Evolutionary conservation across 176 grass and related monocot genomes (phyloP), one percentile per base, ranked within the genome.

Genomic region (Avena insularis): DNA sequence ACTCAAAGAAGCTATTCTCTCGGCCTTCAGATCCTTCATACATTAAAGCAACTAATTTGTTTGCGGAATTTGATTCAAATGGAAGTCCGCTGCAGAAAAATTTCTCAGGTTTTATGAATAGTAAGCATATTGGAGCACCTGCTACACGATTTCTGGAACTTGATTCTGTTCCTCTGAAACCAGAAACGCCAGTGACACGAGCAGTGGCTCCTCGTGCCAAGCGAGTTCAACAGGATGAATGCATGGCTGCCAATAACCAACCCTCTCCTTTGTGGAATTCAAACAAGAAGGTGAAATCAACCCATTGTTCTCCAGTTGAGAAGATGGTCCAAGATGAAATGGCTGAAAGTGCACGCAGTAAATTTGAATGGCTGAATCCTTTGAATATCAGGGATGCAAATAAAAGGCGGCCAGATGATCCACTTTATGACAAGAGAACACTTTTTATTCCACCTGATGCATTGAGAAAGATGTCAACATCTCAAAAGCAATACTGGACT

Each of bases 401-500:
- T 90, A 59, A 87, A 90, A 96, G 89, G 72, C 61, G 82, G 15
- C 90, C 89, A 51, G 80, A 67, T 12, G 93, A 98, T 75, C 90
- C 90, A 78, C 89, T 94, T 70, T 98, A 91, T 88, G 96, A 96
- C 71, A 98, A 92, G 80, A 87, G 79, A 90, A 98, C 93, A 50
- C 79, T 98, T 49, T 93, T 86, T 47, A 94, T 98, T 84, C 93
- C 96, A 45, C 92, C 93, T 94, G 92, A 95, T 85, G 92, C 86
- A 79, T 57, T 96, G 80, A 98, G 77, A 82, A 98, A 94, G 82
- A 98, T 98, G 96, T 91, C 93, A 46, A 88, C 92, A 91, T 90
- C 93, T 88, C 96, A 98, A 86, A 98, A 91, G 83, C 96, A 98
- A 91, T 98, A 98, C 76, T 96, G 96, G 96, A 93, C 88, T 90